Base-by-base conservation (phyloP, 768 basidiomycete genomes). In the Psilocybe subaeruginosa region DNA sequence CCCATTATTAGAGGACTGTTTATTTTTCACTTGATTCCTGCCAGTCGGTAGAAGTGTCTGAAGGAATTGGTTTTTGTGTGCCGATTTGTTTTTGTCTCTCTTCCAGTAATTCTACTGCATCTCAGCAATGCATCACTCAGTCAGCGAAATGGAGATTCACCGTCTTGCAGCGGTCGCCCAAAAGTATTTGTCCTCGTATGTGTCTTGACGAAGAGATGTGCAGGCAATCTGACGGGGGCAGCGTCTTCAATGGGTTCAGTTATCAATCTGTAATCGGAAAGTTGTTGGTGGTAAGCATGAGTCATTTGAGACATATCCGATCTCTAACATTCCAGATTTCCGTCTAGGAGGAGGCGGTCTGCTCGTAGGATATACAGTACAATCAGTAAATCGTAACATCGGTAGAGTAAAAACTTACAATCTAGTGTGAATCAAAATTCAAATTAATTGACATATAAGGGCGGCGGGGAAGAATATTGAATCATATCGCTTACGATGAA, bases 181-280 rank as follows among this genome's bases (percentile, higher is more conserved):
- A 66, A 66, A 16, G 65, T 66, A 43, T 66, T 58, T 19, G 65
- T 63, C 29, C 65, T 51, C 3, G 56, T 45, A 50, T 66, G 65
- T 23, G 45, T 63, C 54, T 59, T 66, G 2, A 23, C 47, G 49
- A 63, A 64, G 37, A 41, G 33, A 27, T 30, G 53, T 12, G 27
- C 46, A 41, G 55, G 56, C 35, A 55, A 41, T 17, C 16, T 17
- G 33, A 48, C 54, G 53, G 47, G 52, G 2, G 54, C 45, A 8
- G 51, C 30, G 29, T 56, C 58, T 12, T 58, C 56, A 23, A 51
- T 37, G 27, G 61, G 61, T 19, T 41, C 23, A 23, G 33, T 62
- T 30, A 62, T 54, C n/a, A 62, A 17, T 58, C 61, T 62, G 16
- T 12, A 51, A 35, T 35, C 1, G 11, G 11, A 31, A 51, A 45